Base-by-base conservation (phyloP, 352 stramenopile genomes). In the Globisporangium paroecandrum region DNA sequence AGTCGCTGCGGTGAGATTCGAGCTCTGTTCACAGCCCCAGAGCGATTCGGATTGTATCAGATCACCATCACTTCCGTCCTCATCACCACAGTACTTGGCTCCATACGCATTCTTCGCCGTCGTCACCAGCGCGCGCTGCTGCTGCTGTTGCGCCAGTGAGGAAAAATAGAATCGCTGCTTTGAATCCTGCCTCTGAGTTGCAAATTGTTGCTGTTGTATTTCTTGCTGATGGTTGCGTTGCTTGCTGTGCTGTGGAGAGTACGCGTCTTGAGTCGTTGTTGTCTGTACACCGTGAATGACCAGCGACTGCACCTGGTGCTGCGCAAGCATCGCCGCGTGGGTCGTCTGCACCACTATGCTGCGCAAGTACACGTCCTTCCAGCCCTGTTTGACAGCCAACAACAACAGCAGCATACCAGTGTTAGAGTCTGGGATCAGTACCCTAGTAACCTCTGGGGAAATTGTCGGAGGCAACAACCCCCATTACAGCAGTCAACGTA, bases 241-340 rank as follows among this genome's bases (percentile, higher is more conserved):
- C 36, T 54, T 5, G 12, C 27, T 32, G 27, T 25, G 38, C 25
- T 64, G 10, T 5, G 25, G 38, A 10, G 29, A 15, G 20, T 1
- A 43, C 22, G 34, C 3, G 6, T 58, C 43, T 5, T 13, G 27
- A 53, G n/a, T 10, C 3, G 25, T 29, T n/a, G 43, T 12, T 49
- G 41, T 6, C 15, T 62, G 56, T 4, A 38, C 5, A 32, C 22
- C 7, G 9, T 25, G 20, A 46, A 46, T 13, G 12, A 54, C 24
- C 3, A 66, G 24, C 25, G 58, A 55, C 25, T 60, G 46, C 6
- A 65, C 13, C 36, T 70, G 54, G 25, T 69, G 69, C 34, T 76
- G 62, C n/a, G 69, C 79, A 3, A 89, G 61, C 83, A 91, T 89
- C 25, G 81, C 83, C 1, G 79, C 78, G 59, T 91, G 83, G 22